phyloP scores from a whole-genome alignment of 805 yeast genomes.

The Zygosaccharomyces lentus region DNA sequence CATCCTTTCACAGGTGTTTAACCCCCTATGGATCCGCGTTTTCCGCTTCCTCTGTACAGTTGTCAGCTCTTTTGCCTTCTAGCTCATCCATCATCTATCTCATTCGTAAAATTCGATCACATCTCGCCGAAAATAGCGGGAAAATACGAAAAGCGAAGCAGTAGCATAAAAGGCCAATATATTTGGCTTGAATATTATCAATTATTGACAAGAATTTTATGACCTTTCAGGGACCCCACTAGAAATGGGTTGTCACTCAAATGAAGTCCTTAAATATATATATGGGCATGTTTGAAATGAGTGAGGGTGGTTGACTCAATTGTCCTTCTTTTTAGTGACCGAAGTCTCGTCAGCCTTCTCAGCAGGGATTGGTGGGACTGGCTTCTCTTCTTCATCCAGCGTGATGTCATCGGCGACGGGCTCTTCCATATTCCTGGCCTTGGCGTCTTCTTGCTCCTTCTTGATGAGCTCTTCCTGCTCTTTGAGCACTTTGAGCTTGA shows the following conservation, averaged over 20 bases:
- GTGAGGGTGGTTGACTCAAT: background rate
- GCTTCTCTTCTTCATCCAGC: slow-evolving; percentile 37
- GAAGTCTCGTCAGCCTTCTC: slow-evolving; percentile 21
- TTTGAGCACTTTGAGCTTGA: slow-evolving; percentile 66
- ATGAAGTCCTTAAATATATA: slow-evolving; percentile 5
- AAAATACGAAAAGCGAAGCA: background rate
- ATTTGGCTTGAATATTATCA: background rate
- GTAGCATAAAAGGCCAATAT: background rate
- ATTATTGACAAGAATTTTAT: slow-evolving; percentile 1
- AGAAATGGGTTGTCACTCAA: background rate
- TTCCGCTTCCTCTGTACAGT: background rate
- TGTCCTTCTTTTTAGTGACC: slow-evolving; percentile 18
- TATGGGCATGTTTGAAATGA: background rate
- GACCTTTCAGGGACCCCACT: background rate
- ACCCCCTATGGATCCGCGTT: background rate
- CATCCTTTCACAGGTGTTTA: background rate
- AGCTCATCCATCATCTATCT: background rate
- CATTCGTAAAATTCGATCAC: background rate
- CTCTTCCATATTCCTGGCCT: slow-evolving; percentile 33
- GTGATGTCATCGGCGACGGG: slow-evolving; percentile 37
- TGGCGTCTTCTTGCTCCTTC: slow-evolving; percentile 79
- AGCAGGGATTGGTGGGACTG: slow-evolving; percentile 21
- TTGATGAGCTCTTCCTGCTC: slow-evolving; percentile 81
- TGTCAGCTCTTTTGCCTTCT: background rate
- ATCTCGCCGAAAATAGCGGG: background rate